Base-by-base conservation (phyloP, 306 rosid genomes). In the Gleditsia sinensis region DNA sequence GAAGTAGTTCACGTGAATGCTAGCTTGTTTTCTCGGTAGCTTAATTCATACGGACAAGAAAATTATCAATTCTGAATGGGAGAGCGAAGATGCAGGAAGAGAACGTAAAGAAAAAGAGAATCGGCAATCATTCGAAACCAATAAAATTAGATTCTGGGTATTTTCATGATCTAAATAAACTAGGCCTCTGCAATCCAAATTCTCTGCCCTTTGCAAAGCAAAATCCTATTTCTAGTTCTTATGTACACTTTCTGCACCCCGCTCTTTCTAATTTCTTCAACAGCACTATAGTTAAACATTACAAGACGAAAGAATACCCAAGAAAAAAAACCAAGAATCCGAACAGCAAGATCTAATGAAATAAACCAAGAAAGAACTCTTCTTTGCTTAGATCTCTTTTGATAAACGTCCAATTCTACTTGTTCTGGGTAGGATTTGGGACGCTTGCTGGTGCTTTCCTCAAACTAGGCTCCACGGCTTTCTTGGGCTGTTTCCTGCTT, bases 371-470 rank as follows among this genome's bases (percentile, higher is more conserved):
- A 54, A 19, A 56, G 11, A 73, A 25, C 3, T 40, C 28, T 45
- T 61, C 69, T 53, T 70, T 28, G 71, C 27, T n/a, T 64, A 72
- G 78, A 66, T 61, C 74, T 67, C 71, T n/a, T 7, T 21, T 1
- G n/a, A 25, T 24, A 42, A 33, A 48, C 2, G 25, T 56, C 39
- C n/a, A 49, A 39, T 53, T 36, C 82, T 80, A 83, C 87, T 82
- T 80, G 68, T 88, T 88, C 75, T 88, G 93, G 4, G 80, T 88
- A 59, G 93, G 93, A 84, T 88, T 86, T 69, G 88, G 87, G n/a
- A 76, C 81, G 59, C 80, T 86, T 13, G 86, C 78, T 20, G 93
- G 90, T 42, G 83, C 84, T 78, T 33, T 82, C 78, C 78, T 84
- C 62, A 86, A 71, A 67, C 84, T 84, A 4, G 57, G 76, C 66